Conservation (phyloP, 2,329 filamentous ascomycete genomes). For the Capronia epimyces region DNA sequence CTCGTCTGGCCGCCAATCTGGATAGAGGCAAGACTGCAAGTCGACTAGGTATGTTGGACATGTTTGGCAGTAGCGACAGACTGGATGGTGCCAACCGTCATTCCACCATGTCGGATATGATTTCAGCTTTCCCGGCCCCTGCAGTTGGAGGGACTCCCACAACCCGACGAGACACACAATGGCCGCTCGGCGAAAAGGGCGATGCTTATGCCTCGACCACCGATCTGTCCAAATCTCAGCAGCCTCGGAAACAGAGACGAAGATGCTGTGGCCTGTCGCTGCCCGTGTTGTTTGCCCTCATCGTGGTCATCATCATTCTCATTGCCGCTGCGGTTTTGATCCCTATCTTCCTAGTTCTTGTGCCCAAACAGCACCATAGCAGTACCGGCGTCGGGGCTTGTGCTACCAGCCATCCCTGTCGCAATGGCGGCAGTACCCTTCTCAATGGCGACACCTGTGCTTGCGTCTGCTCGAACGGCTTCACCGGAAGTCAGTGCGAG, state of each 20-base stretch:
- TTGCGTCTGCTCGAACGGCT: conserved; percentile 85
- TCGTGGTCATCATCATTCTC: conserved; percentile 63
- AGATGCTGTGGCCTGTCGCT: conserved; percentile 78
- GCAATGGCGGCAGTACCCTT: conserved; percentile 75
- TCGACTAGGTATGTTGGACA: conserved; percentile 49
- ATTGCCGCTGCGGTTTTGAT: conserved; percentile 77
- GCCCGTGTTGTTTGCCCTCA: conserved; percentile 66
- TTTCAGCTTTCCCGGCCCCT: conserved; percentile 60
- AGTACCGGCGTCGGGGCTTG: conserved; percentile 47
- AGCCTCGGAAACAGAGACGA: conserved; percentile 37
- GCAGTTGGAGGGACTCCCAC: conserved; percentile 46
- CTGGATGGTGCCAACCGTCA: conserved; percentile 30
- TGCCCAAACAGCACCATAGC: conserved; percentile 46
- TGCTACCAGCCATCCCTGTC: conserved; percentile 58
- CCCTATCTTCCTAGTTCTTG: conserved; percentile 60
- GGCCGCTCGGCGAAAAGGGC: conserved; percentile 38
- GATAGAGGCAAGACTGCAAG: conserved; percentile 70
- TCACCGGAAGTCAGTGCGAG: conserved; percentile 61
- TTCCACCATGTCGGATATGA: conserved; percentile 58
- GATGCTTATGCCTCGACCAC: conserved; percentile 22
- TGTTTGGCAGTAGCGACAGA: conserved; percentile 36
- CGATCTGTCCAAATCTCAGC: conserved; percentile 27
- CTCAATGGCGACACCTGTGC: conserved; percentile 64
- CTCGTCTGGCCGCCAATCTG: conserved; percentile 76
- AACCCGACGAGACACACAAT: conserved; percentile 31